A percentile compares a stretch with the other conserved stretches of the same genome.
Evolutionary conservation across 164 flowering plant species (phyloP).

Genomic region (Magnolia sinica): DNA sequence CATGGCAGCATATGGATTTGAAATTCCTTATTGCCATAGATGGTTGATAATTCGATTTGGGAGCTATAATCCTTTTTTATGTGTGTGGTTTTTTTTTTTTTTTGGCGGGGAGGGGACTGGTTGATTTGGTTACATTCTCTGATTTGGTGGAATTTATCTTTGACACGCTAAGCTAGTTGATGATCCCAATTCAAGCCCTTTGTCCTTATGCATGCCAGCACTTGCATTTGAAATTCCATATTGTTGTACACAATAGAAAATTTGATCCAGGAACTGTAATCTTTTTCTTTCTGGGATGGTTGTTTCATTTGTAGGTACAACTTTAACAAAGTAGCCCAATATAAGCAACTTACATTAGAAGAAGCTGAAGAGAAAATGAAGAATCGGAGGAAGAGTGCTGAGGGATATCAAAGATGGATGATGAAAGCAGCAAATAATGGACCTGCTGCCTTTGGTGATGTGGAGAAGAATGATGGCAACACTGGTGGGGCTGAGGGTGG

Average conservation of each 20-base stretch:
- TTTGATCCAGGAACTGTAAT: background rate
- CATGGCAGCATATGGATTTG: background rate
- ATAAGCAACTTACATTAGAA: slow-evolving; percentile 95
- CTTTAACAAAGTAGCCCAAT: slow-evolving; percentile 94
- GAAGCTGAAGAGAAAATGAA: slow-evolving; percentile 99
- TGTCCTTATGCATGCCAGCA: background rate
- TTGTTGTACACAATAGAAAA: background rate
- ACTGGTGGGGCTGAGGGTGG: slow-evolving; percentile 39
- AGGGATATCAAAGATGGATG: slow-evolving; percentile 98
- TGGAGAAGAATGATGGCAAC: slow-evolving; percentile 50
- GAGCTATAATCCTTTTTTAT: background rate
- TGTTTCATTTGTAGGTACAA: slow-evolving; percentile 60
- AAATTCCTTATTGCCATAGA: background rate
- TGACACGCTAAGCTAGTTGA: too few relatives aligned
- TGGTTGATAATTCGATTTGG: background rate
- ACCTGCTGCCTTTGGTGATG: slow-evolving; percentile 89
- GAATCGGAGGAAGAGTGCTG: slow-evolving; percentile 82
- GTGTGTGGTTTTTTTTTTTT: background rate
- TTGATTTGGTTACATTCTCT: background rate
- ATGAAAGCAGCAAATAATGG: slow-evolving; percentile 95
- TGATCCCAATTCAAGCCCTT: too few relatives aligned
- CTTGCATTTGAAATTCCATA: background rate
- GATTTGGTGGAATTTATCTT: background rate
- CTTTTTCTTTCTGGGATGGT: background rate
- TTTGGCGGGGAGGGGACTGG: slow-evolving; percentile 29